Conservation (phyloP, 2,329 filamentous ascomycete species). For the Diplodia seriata region DNA sequence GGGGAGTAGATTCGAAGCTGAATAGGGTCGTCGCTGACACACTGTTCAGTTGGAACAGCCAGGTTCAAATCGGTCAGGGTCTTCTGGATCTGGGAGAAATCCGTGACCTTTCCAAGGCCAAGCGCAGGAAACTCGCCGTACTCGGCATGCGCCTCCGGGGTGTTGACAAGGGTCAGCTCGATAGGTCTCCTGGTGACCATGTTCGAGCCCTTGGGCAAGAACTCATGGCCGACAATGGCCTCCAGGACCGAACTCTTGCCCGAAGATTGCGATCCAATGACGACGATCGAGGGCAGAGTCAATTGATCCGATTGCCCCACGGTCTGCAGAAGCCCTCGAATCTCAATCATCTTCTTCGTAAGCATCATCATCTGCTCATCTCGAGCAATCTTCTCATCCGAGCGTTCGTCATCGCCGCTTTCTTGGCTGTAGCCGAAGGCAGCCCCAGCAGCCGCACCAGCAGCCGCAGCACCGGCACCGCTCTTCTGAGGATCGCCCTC, state of each 20-base stretch:
- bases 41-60: conserved; percentile 87
- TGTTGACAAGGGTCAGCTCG: conserved; percentile 95
- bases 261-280: conserved; percentile 97
- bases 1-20: conserved; percentile 95
- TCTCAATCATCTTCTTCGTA: conserved; percentile 99
- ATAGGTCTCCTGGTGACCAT: conserved; percentile 98
- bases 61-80: conserved; percentile 94
- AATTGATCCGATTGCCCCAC: conserved; percentile 90
- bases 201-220: conserved; percentile 95
- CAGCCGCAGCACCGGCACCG: conserved; percentile 61
- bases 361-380: conserved; percentile 99
- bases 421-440: conserved; percentile 80
- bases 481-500: conserved; percentile 60
- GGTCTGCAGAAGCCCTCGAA: conserved; percentile 85
- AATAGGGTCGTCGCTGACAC: conserved; percentile 95
- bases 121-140: conserved; percentile 97
- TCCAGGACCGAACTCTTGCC: conserved; percentile 98
- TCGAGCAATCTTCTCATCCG: conserved; percentile 71
- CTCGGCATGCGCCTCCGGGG: conserved; percentile 82
- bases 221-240: conserved; percentile 96
- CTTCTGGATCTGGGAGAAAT: conserved; percentile 90
- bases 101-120: conserved; percentile 85
- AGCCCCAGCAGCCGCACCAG: conserved; percentile 74
- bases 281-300: conserved; percentile 95
- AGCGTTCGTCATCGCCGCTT: conserved; percentile 67